These are phyloP conservation scores for Stephania yunnanensis DNA, from an alignment of 164 flowering plant genomes.

Conservation along the genomic window DNA sequence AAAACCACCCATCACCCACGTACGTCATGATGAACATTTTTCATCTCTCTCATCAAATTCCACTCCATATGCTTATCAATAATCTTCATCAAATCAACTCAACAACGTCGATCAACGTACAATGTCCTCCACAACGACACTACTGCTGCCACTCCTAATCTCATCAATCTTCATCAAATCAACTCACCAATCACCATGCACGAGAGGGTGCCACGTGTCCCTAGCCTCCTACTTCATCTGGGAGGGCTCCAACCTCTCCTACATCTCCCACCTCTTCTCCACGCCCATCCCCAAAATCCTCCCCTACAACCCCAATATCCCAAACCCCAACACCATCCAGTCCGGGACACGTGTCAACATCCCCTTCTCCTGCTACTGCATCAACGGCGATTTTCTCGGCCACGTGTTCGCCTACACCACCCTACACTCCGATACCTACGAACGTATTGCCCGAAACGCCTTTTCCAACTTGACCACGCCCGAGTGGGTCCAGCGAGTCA, in stretches of 20 bases:
- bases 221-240: constrained; percentile 58
- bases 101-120: no score
- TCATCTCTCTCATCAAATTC: no score
- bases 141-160: background rate
- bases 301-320: constrained; percentile 24
- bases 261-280: constrained; percentile 21
- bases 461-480: constrained; percentile 43
- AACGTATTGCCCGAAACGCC: constrained; percentile 17
- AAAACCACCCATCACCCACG: no score
- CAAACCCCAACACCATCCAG: constrained; percentile 27
- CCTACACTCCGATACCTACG: constrained; percentile 34
- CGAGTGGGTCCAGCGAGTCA: constrained; percentile 25
- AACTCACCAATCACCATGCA: constrained; percentile 32
- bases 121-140: no score
- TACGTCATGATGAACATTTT: no score
- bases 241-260: constrained; percentile 31
- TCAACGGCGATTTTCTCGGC: constrained; percentile 36
- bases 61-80: no score
- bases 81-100: no score
- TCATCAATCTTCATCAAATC: background rate
- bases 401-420: constrained; percentile 34
- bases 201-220: constrained; percentile 41
- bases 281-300: constrained; percentile 10
- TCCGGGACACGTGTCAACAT: constrained; percentile 27
- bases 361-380: constrained; percentile 56